Percentiles rank a stretch among this genome's conserved stretches.
Evolutionary conservation across 441 rosid species (phyloP).

Genomic region (Pelargonium cotyledonis): DNA sequence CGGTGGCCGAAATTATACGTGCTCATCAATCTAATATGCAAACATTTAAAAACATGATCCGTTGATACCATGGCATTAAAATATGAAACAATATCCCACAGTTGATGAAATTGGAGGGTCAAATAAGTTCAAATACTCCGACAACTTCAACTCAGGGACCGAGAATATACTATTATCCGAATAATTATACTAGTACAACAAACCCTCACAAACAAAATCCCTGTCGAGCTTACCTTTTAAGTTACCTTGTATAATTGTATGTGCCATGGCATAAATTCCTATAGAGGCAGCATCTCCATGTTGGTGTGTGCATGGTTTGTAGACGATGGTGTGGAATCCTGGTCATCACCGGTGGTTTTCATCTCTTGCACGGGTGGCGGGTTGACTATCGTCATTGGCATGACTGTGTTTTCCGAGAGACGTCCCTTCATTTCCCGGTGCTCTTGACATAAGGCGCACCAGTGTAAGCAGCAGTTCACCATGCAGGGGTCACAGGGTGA

Average conservation of each 20-base stretch:
- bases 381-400: slow-evolving; percentile 63
- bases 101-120: neutral
- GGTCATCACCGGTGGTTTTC: slow-evolving; percentile 38
- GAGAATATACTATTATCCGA: neutral
- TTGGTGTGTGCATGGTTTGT: slow-evolving; percentile 37
- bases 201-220: neutral
- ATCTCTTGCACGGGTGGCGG: slow-evolving; percentile 69
- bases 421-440: slow-evolving; percentile 77
- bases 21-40: too few species aligned
- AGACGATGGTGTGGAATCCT: slow-evolving; percentile 39
- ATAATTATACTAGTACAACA: neutral
- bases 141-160: neutral
- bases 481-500: slow-evolving; percentile 67
- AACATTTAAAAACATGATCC: too few species aligned
- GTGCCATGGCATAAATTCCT: slow-evolving; percentile 14
- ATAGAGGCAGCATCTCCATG: slow-evolving; percentile 77
- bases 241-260: too few species aligned
- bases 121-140: neutral
- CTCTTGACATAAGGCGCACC: slow-evolving; percentile 70
- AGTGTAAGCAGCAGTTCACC: slow-evolving; percentile 62
- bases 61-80: too few species aligned
- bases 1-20: too few species aligned
- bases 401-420: slow-evolving; percentile 46
- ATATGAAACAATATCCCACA: neutral
- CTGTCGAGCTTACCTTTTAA: neutral